Percentiles rank a stretch among this genome's conserved stretches.
phyloP scores from a whole-genome alignment of 345 rosid genomes.

The Crucihimalaya himalaica region DNA sequence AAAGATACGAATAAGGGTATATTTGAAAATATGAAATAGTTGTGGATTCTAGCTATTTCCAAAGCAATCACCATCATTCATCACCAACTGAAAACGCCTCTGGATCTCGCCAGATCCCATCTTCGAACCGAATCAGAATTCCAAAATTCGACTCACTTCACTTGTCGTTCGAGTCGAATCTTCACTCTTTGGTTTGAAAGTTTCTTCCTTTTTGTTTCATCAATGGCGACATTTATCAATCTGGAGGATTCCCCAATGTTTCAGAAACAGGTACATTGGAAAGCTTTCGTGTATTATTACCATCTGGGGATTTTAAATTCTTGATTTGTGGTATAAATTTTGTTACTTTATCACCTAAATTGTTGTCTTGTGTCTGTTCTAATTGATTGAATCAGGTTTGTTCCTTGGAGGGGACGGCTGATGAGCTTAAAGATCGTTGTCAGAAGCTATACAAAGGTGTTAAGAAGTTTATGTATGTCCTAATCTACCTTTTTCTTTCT shows the following conservation, averaged over 20 bases:
- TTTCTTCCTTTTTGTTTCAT: conserved; percentile 11
- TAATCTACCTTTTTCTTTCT: not conserved
- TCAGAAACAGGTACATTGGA: conserved; percentile 56
- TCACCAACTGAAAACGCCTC: conserved; percentile 36
- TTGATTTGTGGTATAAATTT: not conserved
- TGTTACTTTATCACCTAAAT: not conserved
- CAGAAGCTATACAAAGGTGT: conserved; percentile 70
- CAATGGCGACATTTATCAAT: conserved; percentile 62
- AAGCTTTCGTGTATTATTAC: not conserved
- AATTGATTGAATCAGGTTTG: conserved; percentile 47
- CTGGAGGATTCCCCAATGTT: conserved; percentile 86
- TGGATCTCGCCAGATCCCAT: conserved; percentile 41
- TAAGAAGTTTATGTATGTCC: conserved; percentile 64
- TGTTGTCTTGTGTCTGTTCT: conserved; percentile 18
- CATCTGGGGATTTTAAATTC: not conserved
- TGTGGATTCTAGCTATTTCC: not conserved
- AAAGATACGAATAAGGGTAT: not conserved
- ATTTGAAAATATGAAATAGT: not conserved
- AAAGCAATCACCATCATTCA: conserved; percentile 11
- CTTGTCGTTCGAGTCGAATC: not conserved
- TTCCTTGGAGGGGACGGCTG: conserved; percentile 63
- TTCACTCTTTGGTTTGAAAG: conserved; percentile 4
- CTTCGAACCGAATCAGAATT: conserved; percentile 12
- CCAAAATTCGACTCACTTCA: not conserved
- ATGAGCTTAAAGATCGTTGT: too few relatives aligned